A percentile compares a stretch with the other conserved stretches of the same genome.
phyloP scores from a whole-genome alignment of 208 protist genomes.

The Wallacemonas rigidus region DNA sequence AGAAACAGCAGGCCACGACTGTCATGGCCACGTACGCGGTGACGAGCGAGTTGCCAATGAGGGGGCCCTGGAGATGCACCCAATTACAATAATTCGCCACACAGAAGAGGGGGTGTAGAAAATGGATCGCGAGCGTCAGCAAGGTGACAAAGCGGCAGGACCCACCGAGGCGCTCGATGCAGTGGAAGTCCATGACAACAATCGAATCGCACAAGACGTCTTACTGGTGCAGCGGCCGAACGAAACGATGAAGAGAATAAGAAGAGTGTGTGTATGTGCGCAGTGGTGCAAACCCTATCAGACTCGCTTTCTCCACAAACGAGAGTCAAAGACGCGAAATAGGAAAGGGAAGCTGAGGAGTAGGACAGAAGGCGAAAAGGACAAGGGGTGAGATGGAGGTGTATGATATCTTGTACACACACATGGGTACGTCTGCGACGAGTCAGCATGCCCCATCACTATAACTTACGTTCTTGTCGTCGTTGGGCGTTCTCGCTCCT shows the following conservation, averaged over 20 bases:
- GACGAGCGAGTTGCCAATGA: slow-evolving; percentile 28
- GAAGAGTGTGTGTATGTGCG: no score
- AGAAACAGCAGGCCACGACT: slow-evolving; percentile 66
- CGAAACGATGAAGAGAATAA: no score
- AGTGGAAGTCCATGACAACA: slow-evolving; percentile 28
- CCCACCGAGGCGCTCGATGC: slow-evolving; percentile 67
- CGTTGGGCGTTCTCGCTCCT: no score
- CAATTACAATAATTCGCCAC: slow-evolving; percentile 71
- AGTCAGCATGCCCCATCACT: no score
- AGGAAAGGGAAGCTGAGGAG: slow-evolving; percentile 13
- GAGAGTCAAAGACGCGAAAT: neutral
- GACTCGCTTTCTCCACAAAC: no score
- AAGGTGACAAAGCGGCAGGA: slow-evolving; percentile 60
- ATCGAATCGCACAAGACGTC: neutral
- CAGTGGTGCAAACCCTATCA: no score
- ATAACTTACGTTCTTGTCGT: no score
- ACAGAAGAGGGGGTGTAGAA: slow-evolving; percentile 73
- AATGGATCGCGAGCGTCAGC: slow-evolving; percentile 82
- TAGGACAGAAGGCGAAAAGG: neutral
- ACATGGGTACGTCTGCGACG: no score
- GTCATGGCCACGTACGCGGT: slow-evolving; percentile 68
- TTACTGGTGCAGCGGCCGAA: no score
- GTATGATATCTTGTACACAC: no score
- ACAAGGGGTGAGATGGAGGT: no score
- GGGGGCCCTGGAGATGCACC: slow-evolving; percentile 39